These are phyloP conservation scores for Penicillium mononematosum DNA, from an alignment of 495 filamentous ascomycete genomes.

Conservation along the genomic window DNA sequence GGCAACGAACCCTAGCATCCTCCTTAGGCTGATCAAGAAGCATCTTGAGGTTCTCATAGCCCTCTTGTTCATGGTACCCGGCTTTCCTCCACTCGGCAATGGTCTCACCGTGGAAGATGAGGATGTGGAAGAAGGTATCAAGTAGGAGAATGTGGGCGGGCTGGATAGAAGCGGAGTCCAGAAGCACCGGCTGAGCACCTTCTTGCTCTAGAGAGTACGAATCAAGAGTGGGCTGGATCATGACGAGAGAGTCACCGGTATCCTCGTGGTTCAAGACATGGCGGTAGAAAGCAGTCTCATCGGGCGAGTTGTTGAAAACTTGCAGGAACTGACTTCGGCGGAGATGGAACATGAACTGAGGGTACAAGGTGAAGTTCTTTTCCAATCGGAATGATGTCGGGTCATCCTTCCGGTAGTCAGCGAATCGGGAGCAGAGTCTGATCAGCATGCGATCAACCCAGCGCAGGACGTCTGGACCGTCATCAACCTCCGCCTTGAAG, in stretches of 20 bases:
- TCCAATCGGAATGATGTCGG: conserved; percentile 96
- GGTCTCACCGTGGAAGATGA: conserved; percentile 98
- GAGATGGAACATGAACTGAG: conserved; percentile 99
- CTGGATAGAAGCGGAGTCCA: conserved; percentile 96
- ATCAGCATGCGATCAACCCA: conserved; percentile 99
- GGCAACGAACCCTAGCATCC: conserved; percentile 76
- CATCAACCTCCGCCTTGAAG: conserved; percentile 98
- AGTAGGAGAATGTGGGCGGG: conserved; percentile 91
- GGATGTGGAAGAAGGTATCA: conserved; percentile 99
- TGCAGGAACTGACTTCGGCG: conserved; percentile 96
- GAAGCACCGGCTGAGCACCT: conserved; percentile 81
- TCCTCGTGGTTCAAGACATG: conserved; percentile 98
- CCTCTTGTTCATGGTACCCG: conserved; percentile 97
- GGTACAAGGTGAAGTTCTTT: conserved; percentile 99
- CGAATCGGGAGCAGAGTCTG: conserved; percentile 91
- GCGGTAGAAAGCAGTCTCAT: conserved; percentile 97
- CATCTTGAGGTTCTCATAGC: conserved; percentile 92
- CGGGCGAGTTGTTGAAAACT: conserved; percentile 99
- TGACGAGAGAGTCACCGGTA: conserved; percentile 92
- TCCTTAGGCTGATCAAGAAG: conserved; percentile 95
- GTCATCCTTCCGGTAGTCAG: conserved; percentile 98
- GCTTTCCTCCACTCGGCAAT: conserved; percentile 98
- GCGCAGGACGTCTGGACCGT: conserved; percentile 96
- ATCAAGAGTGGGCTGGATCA: conserved; percentile 98
- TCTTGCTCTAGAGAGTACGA: conserved; percentile 97